A percentile compares a stretch with the other conserved stretches of the same genome.
phyloP scores from a whole-genome alignment of 441 rosid species.

The Populus hybrid region DNA sequence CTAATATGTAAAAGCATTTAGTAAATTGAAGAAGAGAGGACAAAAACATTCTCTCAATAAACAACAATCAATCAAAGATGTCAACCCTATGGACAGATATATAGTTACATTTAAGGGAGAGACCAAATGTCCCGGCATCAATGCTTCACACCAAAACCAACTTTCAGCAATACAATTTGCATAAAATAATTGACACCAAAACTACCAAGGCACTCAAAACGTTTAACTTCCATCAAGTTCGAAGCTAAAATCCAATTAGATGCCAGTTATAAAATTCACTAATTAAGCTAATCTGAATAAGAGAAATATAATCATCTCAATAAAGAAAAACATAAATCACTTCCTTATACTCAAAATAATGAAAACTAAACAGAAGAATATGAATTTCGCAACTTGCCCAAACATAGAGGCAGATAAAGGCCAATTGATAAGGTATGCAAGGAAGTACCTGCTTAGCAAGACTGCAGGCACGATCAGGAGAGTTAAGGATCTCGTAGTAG shows the following conservation, averaged over 20 bases:
- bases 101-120: neutral
- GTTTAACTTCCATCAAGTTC: neutral
- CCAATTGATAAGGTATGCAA: neutral
- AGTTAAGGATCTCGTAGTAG: conserved; percentile 96
- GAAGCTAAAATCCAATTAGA: neutral
- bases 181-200: no score
- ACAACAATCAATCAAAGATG: neutral
- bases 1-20: neutral
- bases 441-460: conserved; percentile 79
- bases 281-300: no score
- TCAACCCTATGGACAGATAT: neutral
- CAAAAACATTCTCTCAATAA: neutral
- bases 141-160: neutral
- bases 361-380: neutral
- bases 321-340: neutral
- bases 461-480: conserved; percentile 94
- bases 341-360: neutral
- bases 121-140: neutral
- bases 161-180: neutral
- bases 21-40: neutral
- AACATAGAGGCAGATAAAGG: neutral
- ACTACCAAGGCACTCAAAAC: neutral
- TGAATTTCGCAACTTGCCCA: neutral
- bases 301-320: neutral
- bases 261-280: neutral